Evolutionary conservation across 148 eudicot species (phyloP).

Genomic region (Vaccinium corymbosum): DNA sequence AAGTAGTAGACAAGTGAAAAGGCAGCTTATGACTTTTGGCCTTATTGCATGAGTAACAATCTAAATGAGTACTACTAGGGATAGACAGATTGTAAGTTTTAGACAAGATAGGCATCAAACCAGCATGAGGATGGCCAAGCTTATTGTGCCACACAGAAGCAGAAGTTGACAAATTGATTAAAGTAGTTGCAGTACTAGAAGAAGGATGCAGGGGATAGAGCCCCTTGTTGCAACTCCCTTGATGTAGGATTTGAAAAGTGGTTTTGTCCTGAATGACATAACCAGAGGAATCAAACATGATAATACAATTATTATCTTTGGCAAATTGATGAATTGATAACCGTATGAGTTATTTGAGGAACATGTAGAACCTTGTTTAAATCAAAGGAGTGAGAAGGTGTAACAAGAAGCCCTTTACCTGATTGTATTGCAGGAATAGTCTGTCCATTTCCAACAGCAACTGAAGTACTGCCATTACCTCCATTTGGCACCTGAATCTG

Average conservation of each 20-base stretch:
- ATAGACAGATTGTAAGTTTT: no score
- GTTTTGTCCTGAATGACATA: not conserved
- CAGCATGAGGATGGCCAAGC: no score
- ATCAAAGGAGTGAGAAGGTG: no score
- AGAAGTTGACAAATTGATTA: no score
- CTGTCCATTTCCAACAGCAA: not conserved
- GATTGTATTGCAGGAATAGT: no score
- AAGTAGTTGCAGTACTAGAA: not conserved
- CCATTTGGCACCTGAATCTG: no score
- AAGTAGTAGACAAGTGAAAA: not conserved
- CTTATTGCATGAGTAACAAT: not conserved
- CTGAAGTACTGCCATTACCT: no score
- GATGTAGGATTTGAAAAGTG: not conserved
- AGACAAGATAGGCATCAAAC: no score
- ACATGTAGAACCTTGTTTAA: not conserved
- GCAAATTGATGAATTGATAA: not conserved
- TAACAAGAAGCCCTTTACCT: no score
- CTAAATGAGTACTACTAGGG: no score
- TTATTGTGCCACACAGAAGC: no score
- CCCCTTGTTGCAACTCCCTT: not conserved
- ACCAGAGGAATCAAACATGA: no score
- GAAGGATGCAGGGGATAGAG: not conserved
- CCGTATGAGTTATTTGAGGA: not conserved
- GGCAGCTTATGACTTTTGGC: not conserved
- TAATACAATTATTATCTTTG: not conserved